Conservation (phyloP, 495 filamentous ascomycete species). For the Trichocladium uniseriatum region DNA sequence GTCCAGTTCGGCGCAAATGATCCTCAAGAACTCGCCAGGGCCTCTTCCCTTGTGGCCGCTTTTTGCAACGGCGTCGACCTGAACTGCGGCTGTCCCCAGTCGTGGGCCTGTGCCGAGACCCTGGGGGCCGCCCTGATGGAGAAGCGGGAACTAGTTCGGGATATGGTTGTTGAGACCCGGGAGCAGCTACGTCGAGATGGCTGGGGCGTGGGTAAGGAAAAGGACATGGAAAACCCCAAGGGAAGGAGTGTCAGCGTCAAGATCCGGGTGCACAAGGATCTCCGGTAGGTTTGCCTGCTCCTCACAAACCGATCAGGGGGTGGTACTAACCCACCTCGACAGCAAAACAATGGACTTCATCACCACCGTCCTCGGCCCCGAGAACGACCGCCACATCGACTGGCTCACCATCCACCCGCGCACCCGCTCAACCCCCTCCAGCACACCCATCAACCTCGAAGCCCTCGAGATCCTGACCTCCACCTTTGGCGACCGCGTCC, state of each 20-base stretch:
- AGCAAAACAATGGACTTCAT: conserved; percentile 42
- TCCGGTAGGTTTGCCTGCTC: conserved; percentile 30
- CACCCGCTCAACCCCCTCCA: conserved; percentile 44
- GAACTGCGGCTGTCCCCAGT: conserved; percentile 63
- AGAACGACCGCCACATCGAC: conserved; percentile 40
- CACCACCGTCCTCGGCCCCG: conserved; percentile 38
- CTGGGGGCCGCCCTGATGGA: conserved; percentile 57
- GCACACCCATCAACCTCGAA: conserved; percentile 47
- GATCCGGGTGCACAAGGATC: conserved; percentile 53
- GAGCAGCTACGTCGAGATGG: conserved; percentile 34
- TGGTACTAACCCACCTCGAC: not conserved
- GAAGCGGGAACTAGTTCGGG: conserved; percentile 46
- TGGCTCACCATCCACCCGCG: conserved; percentile 59
- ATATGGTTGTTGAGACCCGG: conserved; percentile 47
- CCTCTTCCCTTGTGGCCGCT: conserved; percentile 50
- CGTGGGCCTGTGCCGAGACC: conserved; percentile 54
- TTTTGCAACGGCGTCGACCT: conserved; percentile 54
- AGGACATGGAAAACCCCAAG: conserved; percentile 22
- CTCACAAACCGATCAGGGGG: not conserved
- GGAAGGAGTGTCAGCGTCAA: conserved; percentile 52
- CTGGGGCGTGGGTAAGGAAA: conserved; percentile 33
- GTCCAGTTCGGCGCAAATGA: conserved; percentile 53
- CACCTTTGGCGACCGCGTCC: conserved; percentile 37
- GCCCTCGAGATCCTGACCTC: conserved; percentile 47
- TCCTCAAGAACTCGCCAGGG: conserved; percentile 48